Base-by-base conservation (phyloP, 208 protist species). In the Vickermania spadyakhi region DNA sequence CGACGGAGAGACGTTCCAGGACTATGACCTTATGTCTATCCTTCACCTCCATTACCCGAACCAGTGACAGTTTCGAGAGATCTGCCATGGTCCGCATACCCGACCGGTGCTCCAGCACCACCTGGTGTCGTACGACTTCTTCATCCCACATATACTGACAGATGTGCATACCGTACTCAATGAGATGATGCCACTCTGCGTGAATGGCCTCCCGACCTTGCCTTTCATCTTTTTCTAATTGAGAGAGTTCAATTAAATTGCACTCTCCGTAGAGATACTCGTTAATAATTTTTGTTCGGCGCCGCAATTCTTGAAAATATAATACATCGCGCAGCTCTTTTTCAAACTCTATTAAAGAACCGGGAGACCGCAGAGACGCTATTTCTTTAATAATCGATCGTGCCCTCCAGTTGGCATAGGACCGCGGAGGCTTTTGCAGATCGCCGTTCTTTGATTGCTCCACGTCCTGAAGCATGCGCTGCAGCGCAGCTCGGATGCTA, bases 371-470 rank as follows among this genome's bases (percentile, higher is more conserved):
- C 2, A 85, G 30, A 11, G 70, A 66, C 28, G 70, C 77, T 14
- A 91, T 70, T 59, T 91, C 74, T 7, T 74, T 50, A 0, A 87
- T 58, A 3, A 91, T 73, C 31, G 70, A 69, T 52, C 84, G 73
- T 2, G 84, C 77, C 13, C 79, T 66, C 80, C 79, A 87, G 30
- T 69, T 67, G 25, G 62, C 56, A 26, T 42, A 50, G 22, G 56
- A 64, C 3, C 14, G 30, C n/a, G 53, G 62, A 31, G 41, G 77
- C 26, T 67, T 67, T 56, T 64, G 58, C 51, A 62, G 64, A 26
- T 54, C 72, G 5, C 31, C 56, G 13, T 57, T 62, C 50, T 50
- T 56, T 26, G 60, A 7, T 18, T 45, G 7, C 18, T 45, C 45
- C 22, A 28, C 31, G 14, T 26, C 18, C 3, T 59, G 26, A 66